Base-by-base conservation (phyloP, 1,284 basidiomycete species). In the Sphaerobolus stellatus region DNA sequence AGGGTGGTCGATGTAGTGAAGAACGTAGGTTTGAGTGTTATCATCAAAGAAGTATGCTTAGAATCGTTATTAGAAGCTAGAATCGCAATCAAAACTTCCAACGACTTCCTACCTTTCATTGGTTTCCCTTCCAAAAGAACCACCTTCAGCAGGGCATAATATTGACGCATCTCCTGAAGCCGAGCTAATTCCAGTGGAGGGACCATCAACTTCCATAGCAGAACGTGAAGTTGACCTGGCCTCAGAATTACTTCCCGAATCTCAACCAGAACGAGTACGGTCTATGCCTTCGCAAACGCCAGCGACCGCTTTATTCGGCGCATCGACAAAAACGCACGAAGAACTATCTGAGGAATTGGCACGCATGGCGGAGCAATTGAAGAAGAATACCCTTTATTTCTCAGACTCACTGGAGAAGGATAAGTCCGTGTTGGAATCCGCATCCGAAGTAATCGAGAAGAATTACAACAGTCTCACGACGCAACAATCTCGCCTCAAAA, bases 281-380 rank as follows among this genome's bases (percentile, higher is more conserved):
- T 52, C 63, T 2, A 57, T 16, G 40, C 59, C 34, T 38, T 60
- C 50, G 47, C 71, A 30, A 56, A 67, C 43, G 40, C 63, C 64
- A 13, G 57, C 54, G 13, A 49, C 63, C 24, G 28, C 31, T 22
- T 36, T 58, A 48, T 31, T 62, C 56, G 48, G 24, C 56, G 55
- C 49, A 56, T 59, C 44, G 56, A 58, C 58, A 53, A 60, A 33
- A 59, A 64, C 40, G 43, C 90, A 92, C 27, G 82, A 90, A 57
- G 82, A 88, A 38, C 79, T 92, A 41, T 80, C 86, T 0, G 76
- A 77, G 4, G 88, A 92, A 65, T 80, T 92, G 18, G 84, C 84
- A 1, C 71, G 80, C 40, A 92, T 92, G 90, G 86, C 89, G 1
- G 72, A 80, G 2, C 90, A 92, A 67, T 79, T 92, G 45, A 85